Percentiles rank a stretch among this genome's conserved stretches.
Conservation (phyloP, 768 basidiomycete species). For the Suillus tomentosus region DNA sequence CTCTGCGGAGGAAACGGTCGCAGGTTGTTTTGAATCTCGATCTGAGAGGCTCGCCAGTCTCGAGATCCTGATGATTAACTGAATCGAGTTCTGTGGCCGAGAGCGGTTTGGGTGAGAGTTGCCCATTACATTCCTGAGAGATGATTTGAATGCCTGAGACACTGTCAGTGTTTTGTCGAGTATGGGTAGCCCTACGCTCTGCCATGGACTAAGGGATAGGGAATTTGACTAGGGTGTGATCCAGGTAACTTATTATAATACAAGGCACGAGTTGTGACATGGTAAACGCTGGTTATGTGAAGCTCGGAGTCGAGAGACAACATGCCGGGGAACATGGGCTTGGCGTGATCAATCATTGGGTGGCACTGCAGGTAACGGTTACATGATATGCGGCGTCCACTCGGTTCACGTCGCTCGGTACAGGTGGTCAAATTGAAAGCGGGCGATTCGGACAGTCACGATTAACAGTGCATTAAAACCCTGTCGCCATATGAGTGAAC, state of each 20-base stretch:
- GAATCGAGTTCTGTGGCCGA: not conserved
- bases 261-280: not conserved
- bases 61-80: not conserved
- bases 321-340: slow-evolving; percentile 1
- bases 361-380: not conserved
- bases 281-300: slow-evolving; percentile 5
- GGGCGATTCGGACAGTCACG: too few species aligned
- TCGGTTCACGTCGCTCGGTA: not conserved
- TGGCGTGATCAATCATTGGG: not conserved
- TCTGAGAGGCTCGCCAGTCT: not conserved
- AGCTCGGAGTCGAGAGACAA: not conserved
- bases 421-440: too few species aligned
- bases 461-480: too few species aligned
- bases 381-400: not conserved
- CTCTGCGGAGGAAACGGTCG: slow-evolving; percentile 28
- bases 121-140: not conserved
- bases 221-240: not conserved
- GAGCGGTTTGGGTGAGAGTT: not conserved
- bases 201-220: slow-evolving; percentile 2
- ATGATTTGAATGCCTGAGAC: not conserved
- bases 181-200: slow-evolving; percentile 5
- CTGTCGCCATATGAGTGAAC: too few species aligned
- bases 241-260: not conserved
- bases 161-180: not conserved
- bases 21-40: slow-evolving; percentile 5